phyloP scores from a whole-genome alignment of 805 yeast species.

The Wickerhamomyces canadensis region DNA sequence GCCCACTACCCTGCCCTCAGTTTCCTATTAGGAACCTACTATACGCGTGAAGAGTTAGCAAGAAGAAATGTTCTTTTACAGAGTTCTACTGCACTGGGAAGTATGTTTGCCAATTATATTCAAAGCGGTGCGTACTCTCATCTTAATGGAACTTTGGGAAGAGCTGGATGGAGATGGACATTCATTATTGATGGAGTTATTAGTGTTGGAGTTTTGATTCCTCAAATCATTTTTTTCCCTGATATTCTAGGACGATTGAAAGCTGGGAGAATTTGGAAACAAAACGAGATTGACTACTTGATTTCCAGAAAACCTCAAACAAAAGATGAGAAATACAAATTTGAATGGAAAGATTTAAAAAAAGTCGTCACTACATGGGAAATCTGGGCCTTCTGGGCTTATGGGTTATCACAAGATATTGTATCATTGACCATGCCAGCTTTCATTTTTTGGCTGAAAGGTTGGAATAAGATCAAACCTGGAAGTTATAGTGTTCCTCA shows the following conservation, averaged over 20 bases:
- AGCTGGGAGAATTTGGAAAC: not conserved
- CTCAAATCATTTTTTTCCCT: not conserved
- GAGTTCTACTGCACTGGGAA: slow-evolving; percentile 46
- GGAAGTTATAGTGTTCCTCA: not conserved
- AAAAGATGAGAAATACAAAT: not conserved
- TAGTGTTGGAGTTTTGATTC: not conserved
- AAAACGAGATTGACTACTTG: not conserved
- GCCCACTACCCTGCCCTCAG: slow-evolving; percentile 45
- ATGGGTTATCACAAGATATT: not conserved
- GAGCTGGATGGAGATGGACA: not conserved
- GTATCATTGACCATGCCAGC: not conserved
- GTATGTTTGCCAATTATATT: slow-evolving; percentile 34
- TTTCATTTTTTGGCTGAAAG: not conserved
- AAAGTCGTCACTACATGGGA: not conserved
- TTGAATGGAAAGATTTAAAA: not conserved
- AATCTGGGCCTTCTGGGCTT: not conserved
- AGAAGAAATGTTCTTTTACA: slow-evolving; percentile 47
- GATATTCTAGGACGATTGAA: not conserved
- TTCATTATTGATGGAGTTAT: not conserved
- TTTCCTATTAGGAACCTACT: slow-evolving; percentile 44
- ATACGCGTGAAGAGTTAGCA: slow-evolving; percentile 39
- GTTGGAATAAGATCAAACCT: not conserved
- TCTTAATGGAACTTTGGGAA: too few relatives aligned
- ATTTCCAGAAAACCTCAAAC: not conserved
- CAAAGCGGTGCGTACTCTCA: not conserved